Base-by-base conservation (phyloP, 768 basidiomycete genomes). In the Collybia nuda region DNA sequence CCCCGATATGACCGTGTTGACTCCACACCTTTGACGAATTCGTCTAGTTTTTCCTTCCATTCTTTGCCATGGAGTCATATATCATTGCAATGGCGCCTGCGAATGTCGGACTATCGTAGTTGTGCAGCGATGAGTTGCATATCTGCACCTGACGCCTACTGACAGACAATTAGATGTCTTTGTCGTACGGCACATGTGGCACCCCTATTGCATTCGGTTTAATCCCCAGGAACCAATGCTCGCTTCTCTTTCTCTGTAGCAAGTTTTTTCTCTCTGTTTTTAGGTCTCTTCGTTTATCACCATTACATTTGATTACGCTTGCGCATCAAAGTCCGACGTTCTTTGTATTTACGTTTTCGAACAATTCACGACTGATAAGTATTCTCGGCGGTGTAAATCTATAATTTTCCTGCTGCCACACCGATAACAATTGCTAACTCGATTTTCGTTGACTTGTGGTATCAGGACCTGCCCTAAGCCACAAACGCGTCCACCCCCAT, bases 21-120 rank as follows among this genome's bases (percentile, higher is more conserved):
- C 28, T 12, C n/a, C 28, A 14, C 18, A 23, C 3, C 11, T 32
- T 32, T 32, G 32, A 32, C 32, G 32, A 32, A 4, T 11, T 32
- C 32, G 32, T 32, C 32, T 32, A 32, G 9, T 32, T 28, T 26
- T 47, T 26, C 46, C 36, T 23, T 26, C 46, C 22, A 37, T 47
- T 26, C 37, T 38, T 38, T 39, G 23, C 19, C 23, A 47, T 38
- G 45, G 45, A 47, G 45, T 38, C 35, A 37, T 38, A 14, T 23
- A n/a, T 47, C 36, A 39, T 21, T 39, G 46, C 32, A 47, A 26
- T 28, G 50, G 26, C 38, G 12, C 23, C 32, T 14, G 26, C 51
- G 6, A 54, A 24, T 35, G 52, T 46, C 32, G 21, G 43, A 51
- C 38, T 23, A 41, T 40, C 35, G 37, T 36, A 43, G 41, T 26